Conservation (phyloP, 2,329 filamentous ascomycete genomes). For the Colletotrichum truncatum region DNA sequence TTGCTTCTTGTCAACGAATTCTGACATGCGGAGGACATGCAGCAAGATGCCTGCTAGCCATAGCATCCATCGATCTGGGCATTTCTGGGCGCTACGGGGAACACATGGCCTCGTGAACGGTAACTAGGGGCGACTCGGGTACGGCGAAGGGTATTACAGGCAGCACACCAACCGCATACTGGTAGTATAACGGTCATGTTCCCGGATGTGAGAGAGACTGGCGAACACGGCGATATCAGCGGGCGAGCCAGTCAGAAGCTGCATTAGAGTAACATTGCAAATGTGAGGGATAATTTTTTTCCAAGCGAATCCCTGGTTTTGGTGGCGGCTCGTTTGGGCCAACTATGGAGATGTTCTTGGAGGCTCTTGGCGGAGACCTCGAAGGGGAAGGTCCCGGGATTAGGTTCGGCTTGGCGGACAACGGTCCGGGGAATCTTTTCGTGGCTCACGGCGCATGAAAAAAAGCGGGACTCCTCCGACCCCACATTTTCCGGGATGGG, state of each 20-base stretch:
- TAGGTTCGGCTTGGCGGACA: constrained; percentile 21
- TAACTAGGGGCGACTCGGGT: constrained; percentile 4
- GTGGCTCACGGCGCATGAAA: constrained; percentile 2
- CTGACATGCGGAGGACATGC: neutral
- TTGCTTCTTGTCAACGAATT: constrained; percentile 6
- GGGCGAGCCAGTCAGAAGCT: neutral
- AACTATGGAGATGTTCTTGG: constrained; percentile 4
- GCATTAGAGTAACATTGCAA: constrained; percentile 15
- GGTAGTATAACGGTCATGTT: neutral
- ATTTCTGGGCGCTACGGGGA: constrained; percentile 5
- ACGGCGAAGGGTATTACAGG: neutral
- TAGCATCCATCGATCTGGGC: constrained; percentile 12
- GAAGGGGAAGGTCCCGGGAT: constrained; percentile 29
- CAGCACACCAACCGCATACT: neutral
- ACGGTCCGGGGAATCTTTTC: constrained; percentile 28
- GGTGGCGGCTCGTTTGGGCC: neutral
- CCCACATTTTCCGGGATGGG: neutral
- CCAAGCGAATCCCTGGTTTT: neutral
- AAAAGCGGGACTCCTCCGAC: neutral
- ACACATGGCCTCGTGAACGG: neutral
- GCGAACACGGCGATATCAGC: neutral
- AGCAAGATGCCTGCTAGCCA: neutral
- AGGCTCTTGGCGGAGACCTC: constrained; percentile 20
- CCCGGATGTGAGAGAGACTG: neutral
- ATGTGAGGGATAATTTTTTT: constrained; percentile 9